Conservation (phyloP, 2,329 filamentous ascomycete species). For the Magnaporthiopsis incrustans region DNA sequence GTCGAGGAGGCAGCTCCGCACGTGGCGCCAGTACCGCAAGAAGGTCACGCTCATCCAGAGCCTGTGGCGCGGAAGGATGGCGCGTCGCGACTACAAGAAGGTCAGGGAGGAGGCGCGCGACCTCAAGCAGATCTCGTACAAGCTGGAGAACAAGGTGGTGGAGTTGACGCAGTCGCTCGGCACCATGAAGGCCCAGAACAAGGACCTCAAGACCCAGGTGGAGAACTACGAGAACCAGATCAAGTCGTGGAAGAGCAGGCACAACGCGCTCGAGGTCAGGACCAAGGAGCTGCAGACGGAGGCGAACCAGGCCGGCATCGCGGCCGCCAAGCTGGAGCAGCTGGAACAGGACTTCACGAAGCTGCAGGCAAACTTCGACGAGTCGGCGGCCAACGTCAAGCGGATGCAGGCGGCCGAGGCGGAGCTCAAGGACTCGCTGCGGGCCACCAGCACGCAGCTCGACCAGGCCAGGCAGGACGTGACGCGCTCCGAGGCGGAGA, state of each 20-base stretch:
- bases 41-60: slow-evolving; percentile 88
- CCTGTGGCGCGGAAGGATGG: slow-evolving; percentile 79
- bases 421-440: slow-evolving; percentile 73
- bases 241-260: slow-evolving; percentile 89
- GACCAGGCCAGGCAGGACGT: slow-evolving; percentile 70
- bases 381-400: slow-evolving; percentile 85
- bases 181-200: slow-evolving; percentile 91
- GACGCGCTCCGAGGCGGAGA: slow-evolving; percentile 74
- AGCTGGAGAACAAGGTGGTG: slow-evolving; percentile 98
- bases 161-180: slow-evolving; percentile 92
- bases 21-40: slow-evolving; percentile 82
- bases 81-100: slow-evolving; percentile 79
- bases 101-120: slow-evolving; percentile 93
- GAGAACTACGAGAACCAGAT: slow-evolving; percentile 95
- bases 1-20: slow-evolving; percentile 65
- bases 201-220: slow-evolving; percentile 75
- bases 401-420: slow-evolving; percentile 92
- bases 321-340: slow-evolving; percentile 77
- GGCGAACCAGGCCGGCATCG: slow-evolving; percentile 95
- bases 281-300: slow-evolving; percentile 93
- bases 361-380: slow-evolving; percentile 80
- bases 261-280: slow-evolving; percentile 80
- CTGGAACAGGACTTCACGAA: slow-evolving; percentile 96
- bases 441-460: slow-evolving; percentile 70
- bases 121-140: slow-evolving; percentile 98